Conservation (phyloP, 176 grass and related monocot species). For the Bothriochloa decipiens region DNA sequence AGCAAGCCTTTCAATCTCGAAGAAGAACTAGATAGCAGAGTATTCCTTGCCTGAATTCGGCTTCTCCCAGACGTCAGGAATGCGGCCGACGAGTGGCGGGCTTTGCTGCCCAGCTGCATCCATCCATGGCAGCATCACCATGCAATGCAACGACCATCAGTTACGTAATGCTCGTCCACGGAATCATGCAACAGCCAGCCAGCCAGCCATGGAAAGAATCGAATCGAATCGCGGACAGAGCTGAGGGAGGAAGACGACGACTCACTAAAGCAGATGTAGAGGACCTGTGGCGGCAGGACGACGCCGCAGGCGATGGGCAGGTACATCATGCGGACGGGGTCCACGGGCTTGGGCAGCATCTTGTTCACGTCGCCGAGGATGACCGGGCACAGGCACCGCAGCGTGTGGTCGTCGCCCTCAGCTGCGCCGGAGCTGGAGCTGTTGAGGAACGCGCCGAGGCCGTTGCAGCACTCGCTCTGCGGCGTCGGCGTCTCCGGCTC, state of each 20-base stretch:
- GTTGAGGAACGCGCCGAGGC: constrained; percentile 41
- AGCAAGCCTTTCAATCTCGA: background rate
- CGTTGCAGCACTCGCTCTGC: constrained; percentile 48
- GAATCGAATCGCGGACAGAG: background rate
- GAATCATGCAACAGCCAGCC: background rate
- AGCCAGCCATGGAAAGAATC: background rate
- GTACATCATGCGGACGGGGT: constrained; percentile 57
- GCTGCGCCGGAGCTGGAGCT: constrained; percentile 17
- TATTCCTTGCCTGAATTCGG: constrained; percentile 37
- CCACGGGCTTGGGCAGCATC: constrained; percentile 49
- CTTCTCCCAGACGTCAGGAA: constrained; percentile 43
- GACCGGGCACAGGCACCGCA: constrained; percentile 55
- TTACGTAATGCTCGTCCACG: background rate
- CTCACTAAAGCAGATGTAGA: constrained; percentile 60
- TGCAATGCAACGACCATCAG: background rate
- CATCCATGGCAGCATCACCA: background rate
- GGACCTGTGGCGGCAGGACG: constrained; percentile 45
- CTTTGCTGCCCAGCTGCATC: constrained; percentile 31
- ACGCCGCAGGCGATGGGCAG: constrained; percentile 54
- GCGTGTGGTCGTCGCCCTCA: constrained; percentile 25
- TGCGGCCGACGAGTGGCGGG: constrained; percentile 36
- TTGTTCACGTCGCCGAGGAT: constrained; percentile 58
- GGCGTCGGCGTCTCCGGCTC: constrained; percentile 46
- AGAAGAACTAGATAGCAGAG: background rate
- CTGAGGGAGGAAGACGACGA: background rate